phyloP scores from a whole-genome alignment of 2,329 filamentous ascomycete species.

The Aureobasidium sp. region DNA sequence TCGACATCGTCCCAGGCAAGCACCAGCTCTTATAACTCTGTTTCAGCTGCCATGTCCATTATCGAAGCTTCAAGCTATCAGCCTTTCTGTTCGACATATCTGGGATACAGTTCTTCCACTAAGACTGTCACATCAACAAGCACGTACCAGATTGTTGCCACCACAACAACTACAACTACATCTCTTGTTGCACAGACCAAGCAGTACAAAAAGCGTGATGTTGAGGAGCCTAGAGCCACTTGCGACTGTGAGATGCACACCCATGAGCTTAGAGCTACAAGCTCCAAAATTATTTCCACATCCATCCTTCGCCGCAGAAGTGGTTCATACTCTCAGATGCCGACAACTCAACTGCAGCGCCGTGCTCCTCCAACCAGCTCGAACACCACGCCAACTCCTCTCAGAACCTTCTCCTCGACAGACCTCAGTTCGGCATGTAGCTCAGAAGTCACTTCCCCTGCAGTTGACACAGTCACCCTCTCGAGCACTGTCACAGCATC shows the following conservation, averaged over 20 bases:
- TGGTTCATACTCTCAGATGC: not conserved
- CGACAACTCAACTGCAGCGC: constrained; percentile 9
- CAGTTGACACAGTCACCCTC: not conserved
- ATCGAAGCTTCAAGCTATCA: constrained; percentile 12
- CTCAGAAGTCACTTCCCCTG: constrained; percentile 6
- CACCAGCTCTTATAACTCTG: constrained; percentile 4
- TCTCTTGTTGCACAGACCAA: constrained; percentile 1
- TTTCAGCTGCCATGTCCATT: constrained; percentile 1
- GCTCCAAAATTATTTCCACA: not conserved
- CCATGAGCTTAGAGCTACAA: not conserved
- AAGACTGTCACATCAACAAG: constrained; percentile 8
- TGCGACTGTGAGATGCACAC: constrained; percentile 7
- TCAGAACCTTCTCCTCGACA: constrained; percentile 5
- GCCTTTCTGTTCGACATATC: constrained; percentile 16
- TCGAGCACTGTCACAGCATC: constrained; percentile 13
- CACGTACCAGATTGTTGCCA: constrained; percentile 6
- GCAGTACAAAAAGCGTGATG: constrained; percentile 12
- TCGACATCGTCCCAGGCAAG: not conserved
- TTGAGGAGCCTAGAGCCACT: not conserved
- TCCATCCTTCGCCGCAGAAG: constrained; percentile 12
- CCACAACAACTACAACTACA: constrained; percentile 2
- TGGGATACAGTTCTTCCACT: constrained; percentile 12
- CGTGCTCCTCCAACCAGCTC: not conserved
- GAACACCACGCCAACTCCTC: constrained; percentile 9
- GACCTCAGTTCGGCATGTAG: constrained; percentile 11